phyloP scores from a whole-genome alignment of 2,329 filamentous ascomycete species.

The Colletotrichum kahawae region DNA sequence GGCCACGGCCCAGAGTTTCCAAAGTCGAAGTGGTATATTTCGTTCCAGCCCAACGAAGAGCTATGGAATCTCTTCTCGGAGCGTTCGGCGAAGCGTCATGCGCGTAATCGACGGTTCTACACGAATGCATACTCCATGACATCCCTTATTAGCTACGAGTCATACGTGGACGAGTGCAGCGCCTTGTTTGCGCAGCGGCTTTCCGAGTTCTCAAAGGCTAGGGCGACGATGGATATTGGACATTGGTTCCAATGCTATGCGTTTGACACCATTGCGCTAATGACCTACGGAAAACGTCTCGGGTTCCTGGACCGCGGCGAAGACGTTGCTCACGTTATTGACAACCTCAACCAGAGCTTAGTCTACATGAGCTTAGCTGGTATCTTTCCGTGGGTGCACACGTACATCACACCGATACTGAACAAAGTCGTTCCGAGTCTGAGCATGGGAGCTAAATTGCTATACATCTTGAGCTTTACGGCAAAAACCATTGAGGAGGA shows the following conservation, averaged over 20 bases:
- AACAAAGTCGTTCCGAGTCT: constrained; percentile 31
- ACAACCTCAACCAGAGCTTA: constrained; percentile 37
- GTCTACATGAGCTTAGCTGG: constrained; percentile 44
- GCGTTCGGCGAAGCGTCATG: constrained; percentile 40
- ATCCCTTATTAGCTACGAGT: constrained; percentile 51
- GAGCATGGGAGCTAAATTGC: background rate
- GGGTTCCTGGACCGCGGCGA: constrained; percentile 52
- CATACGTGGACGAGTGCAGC: constrained; percentile 51
- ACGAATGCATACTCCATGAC: constrained; percentile 53
- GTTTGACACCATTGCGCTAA: constrained; percentile 57
- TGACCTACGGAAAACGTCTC: constrained; percentile 43
- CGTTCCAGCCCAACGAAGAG: constrained; percentile 26
- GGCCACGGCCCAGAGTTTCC: constrained; percentile 34
- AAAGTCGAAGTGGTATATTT: constrained; percentile 37
- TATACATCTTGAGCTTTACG: constrained; percentile 29
- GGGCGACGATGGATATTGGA: constrained; percentile 39
- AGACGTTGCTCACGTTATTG: constrained; percentile 48
- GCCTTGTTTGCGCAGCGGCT: constrained; percentile 43
- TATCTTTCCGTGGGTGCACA: constrained; percentile 44
- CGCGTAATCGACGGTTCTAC: constrained; percentile 42
- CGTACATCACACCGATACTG: constrained; percentile 33
- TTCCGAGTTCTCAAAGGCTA: constrained; percentile 36
- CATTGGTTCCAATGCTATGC: constrained; percentile 53
- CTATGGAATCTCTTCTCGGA: constrained; percentile 35
- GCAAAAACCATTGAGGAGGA: constrained; percentile 35